Percentiles rank a stretch among this genome's conserved stretches.
phyloP scores from a whole-genome alignment of 345 rosid species.

The Xanthoceras sorbifolium region DNA sequence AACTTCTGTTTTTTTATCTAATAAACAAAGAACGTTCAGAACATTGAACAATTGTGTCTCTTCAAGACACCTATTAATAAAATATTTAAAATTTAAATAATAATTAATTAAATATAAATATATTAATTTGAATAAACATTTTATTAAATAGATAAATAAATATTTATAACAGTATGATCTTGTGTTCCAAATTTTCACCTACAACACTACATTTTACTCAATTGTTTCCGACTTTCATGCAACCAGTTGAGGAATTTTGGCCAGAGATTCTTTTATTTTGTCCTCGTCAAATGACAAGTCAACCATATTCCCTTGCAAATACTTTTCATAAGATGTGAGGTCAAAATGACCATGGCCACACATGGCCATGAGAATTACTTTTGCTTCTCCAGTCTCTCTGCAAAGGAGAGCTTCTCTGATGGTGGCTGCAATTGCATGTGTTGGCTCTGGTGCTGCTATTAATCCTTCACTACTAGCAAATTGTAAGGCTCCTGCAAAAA shows the following conservation, averaged over 20 bases:
- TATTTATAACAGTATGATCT: too few species aligned
- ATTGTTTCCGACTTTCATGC: slow-evolving; percentile 18
- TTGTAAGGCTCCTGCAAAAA: slow-evolving; percentile 69
- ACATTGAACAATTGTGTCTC: too few species aligned
- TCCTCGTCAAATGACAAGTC: slow-evolving; percentile 75
- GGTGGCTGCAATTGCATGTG: slow-evolving; percentile 93
- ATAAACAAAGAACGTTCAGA: too few species aligned
- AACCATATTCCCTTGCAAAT: slow-evolving; percentile 68
- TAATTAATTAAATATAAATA: too few species aligned
- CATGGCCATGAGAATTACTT: slow-evolving; percentile 89
- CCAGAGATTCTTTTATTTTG: slow-evolving; percentile 59
- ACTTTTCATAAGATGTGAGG: slow-evolving; percentile 76
- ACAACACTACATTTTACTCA: background rate
- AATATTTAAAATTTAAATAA: too few species aligned
- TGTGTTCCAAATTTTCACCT: background rate
- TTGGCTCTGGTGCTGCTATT: slow-evolving; percentile 92
- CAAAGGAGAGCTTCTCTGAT: slow-evolving; percentile 86
- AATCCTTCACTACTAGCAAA: slow-evolving; percentile 89
- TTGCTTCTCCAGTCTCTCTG: slow-evolving; percentile 74
- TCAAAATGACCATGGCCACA: slow-evolving; percentile 99
- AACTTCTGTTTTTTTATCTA: too few species aligned
- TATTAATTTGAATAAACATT: too few species aligned
- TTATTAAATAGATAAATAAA: too few species aligned
- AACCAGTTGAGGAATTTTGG: slow-evolving; percentile 61
- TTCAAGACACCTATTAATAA: too few species aligned